Base-by-base conservation (phyloP, 768 basidiomycete species). In the Tylopilus balloui region DNA sequence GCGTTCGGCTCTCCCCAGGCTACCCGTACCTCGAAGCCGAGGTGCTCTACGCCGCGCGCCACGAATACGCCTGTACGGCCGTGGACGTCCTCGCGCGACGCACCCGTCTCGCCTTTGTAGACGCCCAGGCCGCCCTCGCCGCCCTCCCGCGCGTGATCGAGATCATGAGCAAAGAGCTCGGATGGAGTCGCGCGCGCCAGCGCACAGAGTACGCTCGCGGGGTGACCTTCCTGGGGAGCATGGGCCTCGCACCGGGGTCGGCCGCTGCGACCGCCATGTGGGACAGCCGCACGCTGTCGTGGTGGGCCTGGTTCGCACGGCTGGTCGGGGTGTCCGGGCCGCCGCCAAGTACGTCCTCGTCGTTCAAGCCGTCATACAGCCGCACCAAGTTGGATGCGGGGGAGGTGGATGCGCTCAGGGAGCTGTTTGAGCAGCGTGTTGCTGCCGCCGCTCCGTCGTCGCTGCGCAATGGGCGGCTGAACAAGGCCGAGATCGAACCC, bases 11-110 rank as follows among this genome's bases (percentile, higher is more conserved):
- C 19, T 76, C 73, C 25, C 69, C 79, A 3, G 74, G 78, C 49
- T 92, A 95, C 63, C 85, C 93, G 41, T 94, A 84, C 76, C 84
- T 97, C 65, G 92, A 96, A 66, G 92, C 91, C 1, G 95, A 99
- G 71, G 84, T 94, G 7, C 82, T 82, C 41, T 96, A 95, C 63
- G 92, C 93, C 0, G 78, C 86, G 19, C 82, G 82, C 13, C 76
- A 92, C 65, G 95, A 99, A 71, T 97, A 95, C 68, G 95, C 94
- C 0, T 79, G 81, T 50, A 93, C 86, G n/a, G 89, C 93, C 11
- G 74, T 86, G 50, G 95, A 99, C 68, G 88, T 98, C 57, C 82
- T 98, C 62, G 90, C 91, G 2, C 86, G 95, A 1, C 85, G 94
- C 51, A 88, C 88, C 10, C 86, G 95, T n/a, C 78, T 99, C 24